These are phyloP conservation scores for Prillingera fragicola DNA, from an alignment of 1,284 basidiomycete genomes.

Conservation along the genomic window DNA sequence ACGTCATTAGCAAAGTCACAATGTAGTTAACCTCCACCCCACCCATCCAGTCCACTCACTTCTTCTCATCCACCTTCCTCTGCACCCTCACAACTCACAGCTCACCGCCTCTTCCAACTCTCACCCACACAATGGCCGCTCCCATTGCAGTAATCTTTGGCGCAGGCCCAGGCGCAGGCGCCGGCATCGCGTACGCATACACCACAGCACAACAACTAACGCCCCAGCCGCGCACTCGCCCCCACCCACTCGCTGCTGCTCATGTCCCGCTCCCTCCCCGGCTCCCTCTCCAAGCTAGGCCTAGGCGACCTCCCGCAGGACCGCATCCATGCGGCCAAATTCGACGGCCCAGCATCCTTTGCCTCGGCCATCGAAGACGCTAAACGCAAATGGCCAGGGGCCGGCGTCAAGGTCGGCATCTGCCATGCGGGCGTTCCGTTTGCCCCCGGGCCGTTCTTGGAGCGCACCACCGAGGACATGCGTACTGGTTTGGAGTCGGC, in stretches of 20 bases:
- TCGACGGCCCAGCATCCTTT: slow-evolving; percentile 30
- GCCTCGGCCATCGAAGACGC: slow-evolving; percentile 28
- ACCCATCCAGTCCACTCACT: too few relatives aligned
- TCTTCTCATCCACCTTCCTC: too few relatives aligned
- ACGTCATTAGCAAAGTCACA: too few relatives aligned
- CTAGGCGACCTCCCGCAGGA: slow-evolving; percentile 24
- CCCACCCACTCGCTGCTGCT: slow-evolving; percentile 41
- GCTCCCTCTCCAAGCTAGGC: slow-evolving; percentile 25
- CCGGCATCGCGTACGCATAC: slow-evolving; percentile 24
- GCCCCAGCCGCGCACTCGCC: slow-evolving; percentile 28
- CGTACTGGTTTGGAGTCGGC: slow-evolving; percentile 27
- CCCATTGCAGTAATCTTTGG: slow-evolving; percentile 40
- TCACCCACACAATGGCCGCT: background rate
- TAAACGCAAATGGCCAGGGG: slow-evolving; percentile 31
- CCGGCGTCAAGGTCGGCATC: slow-evolving; percentile 36
- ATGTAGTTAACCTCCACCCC: too few relatives aligned
- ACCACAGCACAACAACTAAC: background rate
- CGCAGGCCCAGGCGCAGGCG: slow-evolving; percentile 38
- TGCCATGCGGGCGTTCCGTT: slow-evolving; percentile 36
- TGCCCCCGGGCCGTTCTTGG: slow-evolving; percentile 32
- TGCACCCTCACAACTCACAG: too few relatives aligned
- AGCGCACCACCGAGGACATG: slow-evolving; percentile 28
- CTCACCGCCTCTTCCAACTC: too few relatives aligned
- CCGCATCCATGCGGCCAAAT: slow-evolving; percentile 24
- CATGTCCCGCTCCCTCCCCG: slow-evolving; percentile 42